phyloP scores from a whole-genome alignment of 352 stramenopile genomes.

The Globisporangium carolinianum region DNA sequence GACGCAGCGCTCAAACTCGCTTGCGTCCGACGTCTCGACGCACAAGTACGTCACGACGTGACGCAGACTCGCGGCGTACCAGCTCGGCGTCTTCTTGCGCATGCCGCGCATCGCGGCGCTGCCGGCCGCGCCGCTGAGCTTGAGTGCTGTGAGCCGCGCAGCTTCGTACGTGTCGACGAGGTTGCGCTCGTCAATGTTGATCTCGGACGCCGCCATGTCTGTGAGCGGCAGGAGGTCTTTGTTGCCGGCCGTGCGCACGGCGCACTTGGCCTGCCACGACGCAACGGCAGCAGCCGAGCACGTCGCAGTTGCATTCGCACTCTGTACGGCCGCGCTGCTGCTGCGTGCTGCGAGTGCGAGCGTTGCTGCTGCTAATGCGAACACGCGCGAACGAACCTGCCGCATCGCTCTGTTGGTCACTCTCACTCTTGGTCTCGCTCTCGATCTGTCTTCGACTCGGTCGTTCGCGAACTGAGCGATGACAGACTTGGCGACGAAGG shows the following conservation, averaged over 20 bases:
- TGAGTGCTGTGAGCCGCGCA: slow-evolving; percentile 60
- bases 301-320: slow-evolving; percentile 16
- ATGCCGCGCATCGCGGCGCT: slow-evolving; percentile 66
- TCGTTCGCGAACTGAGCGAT: not conserved
- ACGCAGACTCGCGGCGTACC: slow-evolving; percentile 62
- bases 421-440: not conserved
- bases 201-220: slow-evolving; percentile 40
- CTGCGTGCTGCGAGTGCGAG: not conserved
- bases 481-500: not conserved
- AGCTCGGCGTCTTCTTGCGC: slow-evolving; percentile 55
- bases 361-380: not conserved
- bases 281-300: slow-evolving; percentile 47
- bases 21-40: slow-evolving; percentile 32
- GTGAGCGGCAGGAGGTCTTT: slow-evolving; percentile 48
- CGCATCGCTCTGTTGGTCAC: not conserved
- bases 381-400: not conserved
- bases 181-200: slow-evolving; percentile 56
- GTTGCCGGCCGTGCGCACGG: slow-evolving; percentile 41
- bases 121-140: slow-evolving; percentile 45
- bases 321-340: not conserved
- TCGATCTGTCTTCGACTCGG: not conserved
- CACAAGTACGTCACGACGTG: slow-evolving; percentile 73
- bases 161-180: slow-evolving; percentile 56
- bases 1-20: slow-evolving; percentile 59
- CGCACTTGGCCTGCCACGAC: slow-evolving; percentile 55